Percentiles rank a stretch among this genome's conserved stretches.
phyloP scores from a whole-genome alignment of 2,329 filamentous ascomycete genomes.

The Paradendryphiella salina region DNA sequence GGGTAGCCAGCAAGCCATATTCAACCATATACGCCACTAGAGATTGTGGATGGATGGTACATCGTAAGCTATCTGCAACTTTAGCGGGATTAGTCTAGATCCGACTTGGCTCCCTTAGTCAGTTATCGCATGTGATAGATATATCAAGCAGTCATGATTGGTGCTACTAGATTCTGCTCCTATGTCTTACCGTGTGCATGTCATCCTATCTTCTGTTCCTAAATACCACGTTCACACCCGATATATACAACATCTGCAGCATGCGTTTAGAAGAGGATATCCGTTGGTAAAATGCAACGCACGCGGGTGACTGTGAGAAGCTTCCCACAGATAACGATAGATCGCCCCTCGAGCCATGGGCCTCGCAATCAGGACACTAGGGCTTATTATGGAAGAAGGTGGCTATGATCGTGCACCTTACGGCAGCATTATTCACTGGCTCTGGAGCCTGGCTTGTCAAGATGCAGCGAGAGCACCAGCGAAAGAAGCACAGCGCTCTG shows the following conservation, averaged over 20 bases:
- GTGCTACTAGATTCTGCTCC: not conserved
- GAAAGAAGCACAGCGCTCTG: slow-evolving; percentile 54
- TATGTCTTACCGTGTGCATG: no score
- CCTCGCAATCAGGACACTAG: not conserved
- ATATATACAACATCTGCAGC: not conserved
- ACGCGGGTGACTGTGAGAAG: slow-evolving; percentile 1
- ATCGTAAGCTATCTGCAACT: slow-evolving; percentile 18
- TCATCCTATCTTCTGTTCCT: not conserved
- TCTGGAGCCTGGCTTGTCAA: slow-evolving; percentile 29
- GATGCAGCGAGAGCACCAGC: slow-evolving; percentile 52
- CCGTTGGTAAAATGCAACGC: not conserved
- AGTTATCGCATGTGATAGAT: no score
- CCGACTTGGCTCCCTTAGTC: no score
- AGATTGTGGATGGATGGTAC: slow-evolving; percentile 15
- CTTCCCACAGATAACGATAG: not conserved
- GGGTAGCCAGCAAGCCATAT: slow-evolving; percentile 5
- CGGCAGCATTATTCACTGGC: slow-evolving; percentile 24
- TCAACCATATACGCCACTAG: slow-evolving; percentile 26
- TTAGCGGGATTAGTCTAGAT: slow-evolving; percentile 12
- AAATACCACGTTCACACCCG: not conserved
- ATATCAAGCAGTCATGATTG: not conserved
- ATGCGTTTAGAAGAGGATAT: not conserved
- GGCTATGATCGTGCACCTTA: slow-evolving; percentile 6
- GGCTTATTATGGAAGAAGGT: not conserved
- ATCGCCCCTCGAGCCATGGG: not conserved